These are phyloP conservation scores for Boletus albobrunnescens DNA, from an alignment of 1,284 basidiomycete species.

Conservation along the genomic window DNA sequence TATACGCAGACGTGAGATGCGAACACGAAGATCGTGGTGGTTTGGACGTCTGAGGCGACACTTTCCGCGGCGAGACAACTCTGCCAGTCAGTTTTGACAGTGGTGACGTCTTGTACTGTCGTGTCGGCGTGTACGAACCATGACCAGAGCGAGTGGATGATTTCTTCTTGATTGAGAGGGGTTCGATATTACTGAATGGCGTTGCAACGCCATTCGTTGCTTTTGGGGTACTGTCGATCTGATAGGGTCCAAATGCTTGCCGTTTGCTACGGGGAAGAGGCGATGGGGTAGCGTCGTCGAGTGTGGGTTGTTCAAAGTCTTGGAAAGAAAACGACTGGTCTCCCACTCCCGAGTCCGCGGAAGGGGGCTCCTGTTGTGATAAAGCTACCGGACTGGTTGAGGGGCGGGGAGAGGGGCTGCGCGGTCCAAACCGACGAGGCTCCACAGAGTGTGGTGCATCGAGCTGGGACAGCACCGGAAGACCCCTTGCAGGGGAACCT, in stretches of 20 bases:
- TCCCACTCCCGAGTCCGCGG: constrained; percentile 42
- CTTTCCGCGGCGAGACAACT: constrained; percentile 48
- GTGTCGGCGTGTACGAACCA: constrained; percentile 40
- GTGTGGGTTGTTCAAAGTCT: constrained; percentile 26
- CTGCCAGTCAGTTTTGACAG: constrained; percentile 43
- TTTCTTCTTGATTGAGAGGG: constrained; percentile 79
- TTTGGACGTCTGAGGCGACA: constrained; percentile 49
- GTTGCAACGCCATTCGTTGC: constrained; percentile 23
- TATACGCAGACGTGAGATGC: constrained; percentile 32
- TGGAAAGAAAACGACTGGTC: constrained; percentile 38
- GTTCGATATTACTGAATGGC: constrained; percentile 46
- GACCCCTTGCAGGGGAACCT: constrained; percentile 25
- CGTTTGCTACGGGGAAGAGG: constrained; percentile 65
- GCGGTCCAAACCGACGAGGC: constrained; percentile 63
- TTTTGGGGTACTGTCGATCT: constrained; percentile 49
- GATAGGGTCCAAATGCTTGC: constrained; percentile 54
- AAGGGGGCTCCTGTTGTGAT: constrained; percentile 34
- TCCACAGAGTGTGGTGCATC: constrained; percentile 44
- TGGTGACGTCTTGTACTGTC: constrained; percentile 49
- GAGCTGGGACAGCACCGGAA: constrained; percentile 25
- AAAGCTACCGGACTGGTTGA: constrained; percentile 37
- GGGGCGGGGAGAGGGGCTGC: constrained; percentile 65
- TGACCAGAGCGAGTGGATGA: constrained; percentile 46
- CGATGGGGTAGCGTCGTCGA: constrained; percentile 34
- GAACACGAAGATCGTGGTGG: constrained; percentile 18